These are phyloP conservation scores for Tolypocladium endophyticum DNA, from an alignment of 2,329 filamentous ascomycete genomes.

Conservation along the genomic window DNA sequence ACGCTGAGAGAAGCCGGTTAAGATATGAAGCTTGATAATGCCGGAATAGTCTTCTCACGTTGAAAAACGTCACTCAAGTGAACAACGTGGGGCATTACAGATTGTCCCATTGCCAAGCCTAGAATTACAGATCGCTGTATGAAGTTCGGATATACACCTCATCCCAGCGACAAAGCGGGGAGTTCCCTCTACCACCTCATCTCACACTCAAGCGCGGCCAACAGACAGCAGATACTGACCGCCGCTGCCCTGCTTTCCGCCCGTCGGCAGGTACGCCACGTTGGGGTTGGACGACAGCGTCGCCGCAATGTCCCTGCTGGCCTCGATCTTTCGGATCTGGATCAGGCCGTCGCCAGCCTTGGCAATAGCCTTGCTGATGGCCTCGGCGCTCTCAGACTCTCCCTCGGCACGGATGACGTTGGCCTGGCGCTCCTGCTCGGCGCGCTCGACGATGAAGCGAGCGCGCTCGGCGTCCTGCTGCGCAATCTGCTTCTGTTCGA, in stretches of 20 bases:
- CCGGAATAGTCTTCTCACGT: neutral
- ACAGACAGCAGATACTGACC: conserved; percentile 45
- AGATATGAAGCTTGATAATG: neutral
- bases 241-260: conserved; percentile 52
- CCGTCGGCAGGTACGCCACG: conserved; percentile 84
- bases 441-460: conserved; percentile 95
- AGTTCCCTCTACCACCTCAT: conserved; percentile 14
- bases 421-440: conserved; percentile 96
- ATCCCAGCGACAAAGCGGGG: conserved; percentile 19
- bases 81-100: neutral
- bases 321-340: conserved; percentile 94
- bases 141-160: conserved; percentile 11
- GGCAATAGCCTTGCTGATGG: conserved; percentile 85
- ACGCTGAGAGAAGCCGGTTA: neutral
- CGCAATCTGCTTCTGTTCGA: conserved; percentile 99
- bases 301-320: conserved; percentile 88
- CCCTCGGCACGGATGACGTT: conserved; percentile 98
- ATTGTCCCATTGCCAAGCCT: conserved; percentile 12
- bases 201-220: conserved; percentile 22
- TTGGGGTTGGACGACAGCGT: conserved; percentile 86
- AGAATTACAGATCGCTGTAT: conserved; percentile 24
- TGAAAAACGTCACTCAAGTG: neutral
- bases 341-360: conserved; percentile 91
- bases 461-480: conserved; percentile 98
- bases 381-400: conserved; percentile 92